These are phyloP conservation scores for Corylus avellana DNA, from an alignment of 306 rosid species.

Conservation along the genomic window DNA sequence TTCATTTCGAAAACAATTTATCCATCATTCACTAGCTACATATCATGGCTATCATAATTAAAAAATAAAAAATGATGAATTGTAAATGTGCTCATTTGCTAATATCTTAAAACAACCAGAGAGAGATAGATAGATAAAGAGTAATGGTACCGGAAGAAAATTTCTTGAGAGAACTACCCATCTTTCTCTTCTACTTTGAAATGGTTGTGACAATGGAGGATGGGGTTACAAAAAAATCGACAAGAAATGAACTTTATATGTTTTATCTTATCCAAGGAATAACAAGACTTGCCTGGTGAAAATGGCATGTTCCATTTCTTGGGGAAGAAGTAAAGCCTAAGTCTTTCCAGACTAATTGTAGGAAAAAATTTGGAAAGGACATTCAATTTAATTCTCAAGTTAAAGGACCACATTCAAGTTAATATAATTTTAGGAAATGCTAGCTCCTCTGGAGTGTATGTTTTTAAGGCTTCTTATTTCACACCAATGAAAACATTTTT, in stretches of 20 bases:
- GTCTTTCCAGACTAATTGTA: background rate
- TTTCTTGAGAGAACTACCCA: slow-evolving; percentile 56
- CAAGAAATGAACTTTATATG: slow-evolving; percentile 8
- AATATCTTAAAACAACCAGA: background rate
- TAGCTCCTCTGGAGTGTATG: too few species aligned
- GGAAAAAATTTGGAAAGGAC: background rate
- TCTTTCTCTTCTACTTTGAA: slow-evolving; percentile 22
- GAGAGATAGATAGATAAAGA: slow-evolving; percentile 20
- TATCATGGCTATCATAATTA: background rate
- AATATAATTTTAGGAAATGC: background rate
- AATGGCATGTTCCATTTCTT: slow-evolving; percentile 49
- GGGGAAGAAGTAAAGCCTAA: slow-evolving; percentile 38
- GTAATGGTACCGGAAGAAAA: slow-evolving; percentile 41
- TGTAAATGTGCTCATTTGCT: too few species aligned
- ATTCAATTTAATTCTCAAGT: background rate
- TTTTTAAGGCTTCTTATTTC: too few species aligned
- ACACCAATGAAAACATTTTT: too few species aligned
- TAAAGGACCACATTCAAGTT: background rate
- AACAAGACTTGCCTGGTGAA: slow-evolving; percentile 41
- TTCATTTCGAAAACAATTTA: background rate
- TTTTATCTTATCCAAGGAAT: slow-evolving; percentile 23
- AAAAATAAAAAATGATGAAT: too few species aligned
- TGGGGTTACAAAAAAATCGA: slow-evolving; percentile 2
- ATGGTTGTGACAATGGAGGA: slow-evolving; percentile 9
- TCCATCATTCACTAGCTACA: too few species aligned